Evolutionary conservation across 1,139 yeast genomes (phyloP), one percentile per base, ranked within the genome.

Genomic region (Geotrichum bryndzae): DNA sequence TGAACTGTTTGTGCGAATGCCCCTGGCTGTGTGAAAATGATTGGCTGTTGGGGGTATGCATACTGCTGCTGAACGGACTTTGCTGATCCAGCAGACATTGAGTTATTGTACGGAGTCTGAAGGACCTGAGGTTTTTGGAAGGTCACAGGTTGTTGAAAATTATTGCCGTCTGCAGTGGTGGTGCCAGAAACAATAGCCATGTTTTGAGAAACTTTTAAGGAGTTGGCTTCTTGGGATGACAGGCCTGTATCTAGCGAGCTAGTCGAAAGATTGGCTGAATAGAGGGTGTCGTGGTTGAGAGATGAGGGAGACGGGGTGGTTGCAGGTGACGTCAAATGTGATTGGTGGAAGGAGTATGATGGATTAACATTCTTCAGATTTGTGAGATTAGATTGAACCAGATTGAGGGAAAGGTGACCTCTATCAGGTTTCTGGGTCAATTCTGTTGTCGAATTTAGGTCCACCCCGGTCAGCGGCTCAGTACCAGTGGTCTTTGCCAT

Each of bases 221-320:
- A 38, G 29, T 55, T 52, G 22, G 51, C 48, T 38, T 35, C 41
- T 4, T 35, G 56, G 46, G 50, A 57, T 22, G 38, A 51, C 54
- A 41, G 60, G 48, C n/a, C 27, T 29, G 27, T 57, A 38, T 11
- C 29, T 13, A 35, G 51, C 59, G 31, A 56, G 33, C 53, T 51
- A 15, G 60, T 51, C 13, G 60, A 57, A 5, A 56, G 53, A 15
- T 52, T 51, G 31, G 29, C 35, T 11, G 60, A 58, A 22, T 53
- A 53, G 11, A 57, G 53, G 2, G 60, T 51, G 15, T 57, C 60
- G 7, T 22, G 60, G 46, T 53, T 53, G 25, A 50, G 2, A 7
- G 62, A 56, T 8, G 63, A 57, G 8, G 63, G 63, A 22, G 58
- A 57, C 1, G 63, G 56, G 18, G 63, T 53, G 7, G 63, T 45